A percentile compares a stretch with the other conserved stretches of the same genome.
phyloP scores from a whole-genome alignment of 306 rosid species.

The Acacia confusa region DNA sequence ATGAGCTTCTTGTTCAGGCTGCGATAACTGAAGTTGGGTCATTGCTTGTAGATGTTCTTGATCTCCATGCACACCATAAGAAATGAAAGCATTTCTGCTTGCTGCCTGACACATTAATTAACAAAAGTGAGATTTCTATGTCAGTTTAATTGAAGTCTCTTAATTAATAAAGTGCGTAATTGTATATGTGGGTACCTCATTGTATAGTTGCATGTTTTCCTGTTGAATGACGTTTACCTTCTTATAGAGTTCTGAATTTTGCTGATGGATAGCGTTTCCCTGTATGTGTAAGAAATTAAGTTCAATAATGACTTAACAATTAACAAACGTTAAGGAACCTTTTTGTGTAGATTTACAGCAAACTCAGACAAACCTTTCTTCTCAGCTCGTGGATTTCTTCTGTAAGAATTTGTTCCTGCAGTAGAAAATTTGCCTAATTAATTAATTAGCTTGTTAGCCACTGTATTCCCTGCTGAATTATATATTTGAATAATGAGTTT shows the following conservation, averaged over 20 bases:
- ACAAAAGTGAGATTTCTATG: not conserved
- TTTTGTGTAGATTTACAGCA: not conserved
- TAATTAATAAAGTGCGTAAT: not conserved
- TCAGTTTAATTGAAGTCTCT: not conserved
- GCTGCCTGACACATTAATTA: constrained; percentile 38
- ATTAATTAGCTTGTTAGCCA: constrained; percentile 11
- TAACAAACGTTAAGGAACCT: not conserved
- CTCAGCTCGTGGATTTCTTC: constrained; percentile 46
- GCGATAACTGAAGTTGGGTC: constrained; percentile 56
- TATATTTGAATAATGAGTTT: not conserved
- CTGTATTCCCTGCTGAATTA: not conserved
- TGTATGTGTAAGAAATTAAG: constrained; percentile 23
- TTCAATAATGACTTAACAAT: too few species aligned
- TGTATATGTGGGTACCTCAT: constrained; percentile 28
- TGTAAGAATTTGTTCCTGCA: constrained; percentile 54
- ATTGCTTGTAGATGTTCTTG: constrained; percentile 38
- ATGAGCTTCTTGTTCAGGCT: constrained; percentile 41
- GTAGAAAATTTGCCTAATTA: constrained; percentile 30
- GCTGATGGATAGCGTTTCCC: constrained; percentile 45
- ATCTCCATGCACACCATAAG: constrained; percentile 28
- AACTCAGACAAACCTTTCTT: constrained; percentile 36
- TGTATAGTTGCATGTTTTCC: constrained; percentile 34
- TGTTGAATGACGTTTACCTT: constrained; percentile 44
- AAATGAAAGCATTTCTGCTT: constrained; percentile 34
- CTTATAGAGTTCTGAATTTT: constrained; percentile 47